These are phyloP conservation scores for Colletotrichum australisinense DNA, from an alignment of 2,329 filamentous ascomycete genomes.

Conservation along the genomic window DNA sequence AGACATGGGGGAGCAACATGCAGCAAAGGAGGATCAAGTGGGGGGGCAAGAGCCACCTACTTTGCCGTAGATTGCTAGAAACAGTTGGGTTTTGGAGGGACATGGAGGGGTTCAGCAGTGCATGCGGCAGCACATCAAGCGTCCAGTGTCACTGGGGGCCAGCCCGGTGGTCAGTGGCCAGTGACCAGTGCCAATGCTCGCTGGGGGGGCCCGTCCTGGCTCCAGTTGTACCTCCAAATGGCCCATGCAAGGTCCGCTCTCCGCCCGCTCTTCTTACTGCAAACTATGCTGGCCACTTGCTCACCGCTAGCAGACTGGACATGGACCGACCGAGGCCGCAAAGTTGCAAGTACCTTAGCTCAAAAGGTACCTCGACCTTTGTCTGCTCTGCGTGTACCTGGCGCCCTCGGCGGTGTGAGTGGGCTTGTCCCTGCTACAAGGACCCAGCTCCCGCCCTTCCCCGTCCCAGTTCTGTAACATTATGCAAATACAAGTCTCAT, in stretches of 20 bases:
- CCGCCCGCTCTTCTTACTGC: constrained; percentile 20
- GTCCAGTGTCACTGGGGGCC: constrained; percentile 29
- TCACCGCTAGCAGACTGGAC: constrained; percentile 28
- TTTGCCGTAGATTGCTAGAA: constrained; percentile 19
- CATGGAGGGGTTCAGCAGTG: constrained; percentile 30
- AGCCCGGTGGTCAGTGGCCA: constrained; percentile 29
- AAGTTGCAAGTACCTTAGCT: neutral
- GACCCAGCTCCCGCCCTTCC: constrained; percentile 33
- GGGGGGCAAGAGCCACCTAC: constrained; percentile 30
- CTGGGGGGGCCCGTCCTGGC: constrained; percentile 28
- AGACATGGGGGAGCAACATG: constrained; percentile 34
- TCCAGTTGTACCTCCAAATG: constrained; percentile 27
- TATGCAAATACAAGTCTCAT: constrained; percentile 30
- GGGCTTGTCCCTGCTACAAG: constrained; percentile 16
- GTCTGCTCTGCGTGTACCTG: constrained; percentile 12
- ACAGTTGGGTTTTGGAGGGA: constrained; percentile 18
- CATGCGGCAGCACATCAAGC: constrained; percentile 13
- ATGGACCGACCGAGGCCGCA: constrained; percentile 7
- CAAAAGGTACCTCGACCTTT: neutral
- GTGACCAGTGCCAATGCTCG: constrained; percentile 20
- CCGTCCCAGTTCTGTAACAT: constrained; percentile 32
- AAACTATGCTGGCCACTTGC: constrained; percentile 25
- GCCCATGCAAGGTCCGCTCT: constrained; percentile 30
- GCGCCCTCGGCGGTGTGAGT: constrained; percentile 31
- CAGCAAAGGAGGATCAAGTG: constrained; percentile 31